A percentile compares a stretch with the other conserved stretches of the same genome.
These are phyloP conservation scores for Gymnopilus dilepis DNA, from an alignment of 768 basidiomycete genomes.

Conservation along the genomic window DNA sequence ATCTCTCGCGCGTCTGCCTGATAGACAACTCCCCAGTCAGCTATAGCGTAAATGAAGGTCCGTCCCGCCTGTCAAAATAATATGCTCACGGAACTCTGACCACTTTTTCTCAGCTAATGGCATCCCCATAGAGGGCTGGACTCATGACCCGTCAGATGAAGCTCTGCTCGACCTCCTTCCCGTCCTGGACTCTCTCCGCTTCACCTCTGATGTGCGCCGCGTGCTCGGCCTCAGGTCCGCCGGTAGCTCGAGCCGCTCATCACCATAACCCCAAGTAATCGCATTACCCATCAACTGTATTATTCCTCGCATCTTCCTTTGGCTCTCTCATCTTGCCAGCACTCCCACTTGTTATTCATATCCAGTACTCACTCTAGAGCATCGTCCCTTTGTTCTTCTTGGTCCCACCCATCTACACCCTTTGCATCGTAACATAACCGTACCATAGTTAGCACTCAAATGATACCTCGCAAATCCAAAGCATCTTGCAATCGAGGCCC, in stretches of 20 bases:
- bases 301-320: not conserved
- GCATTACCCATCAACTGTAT: not conserved
- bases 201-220: conserved; percentile 93
- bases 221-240: conserved; percentile 75
- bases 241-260: conserved; percentile 33
- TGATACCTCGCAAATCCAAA: conserved; percentile 20
- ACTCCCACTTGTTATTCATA: not conserved
- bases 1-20: conserved; percentile 92
- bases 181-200: conserved; percentile 93
- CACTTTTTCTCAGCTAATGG: conserved; percentile 78
- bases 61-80: conserved; percentile 20
- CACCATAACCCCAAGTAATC: not conserved
- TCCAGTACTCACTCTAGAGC: conserved; percentile 12
- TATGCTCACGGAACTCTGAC: no score
- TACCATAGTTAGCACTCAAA: conserved; percentile 8
- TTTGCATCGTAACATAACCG: conserved; percentile 15
- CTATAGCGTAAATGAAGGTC: conserved; percentile 94
- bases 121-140: conserved; percentile 99
- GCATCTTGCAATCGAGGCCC: not conserved
- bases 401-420: conserved; percentile 3
- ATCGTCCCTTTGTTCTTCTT: conserved; percentile 3
- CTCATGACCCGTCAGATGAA: conserved; percentile 95
- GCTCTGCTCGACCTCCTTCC: conserved; percentile 95
- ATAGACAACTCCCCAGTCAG: conserved; percentile 96
- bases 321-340: not conserved